A percentile compares a stretch with the other conserved stretches of the same genome.
Conservation (phyloP, 129 eudicot species). For the Flaveria brownii region DNA sequence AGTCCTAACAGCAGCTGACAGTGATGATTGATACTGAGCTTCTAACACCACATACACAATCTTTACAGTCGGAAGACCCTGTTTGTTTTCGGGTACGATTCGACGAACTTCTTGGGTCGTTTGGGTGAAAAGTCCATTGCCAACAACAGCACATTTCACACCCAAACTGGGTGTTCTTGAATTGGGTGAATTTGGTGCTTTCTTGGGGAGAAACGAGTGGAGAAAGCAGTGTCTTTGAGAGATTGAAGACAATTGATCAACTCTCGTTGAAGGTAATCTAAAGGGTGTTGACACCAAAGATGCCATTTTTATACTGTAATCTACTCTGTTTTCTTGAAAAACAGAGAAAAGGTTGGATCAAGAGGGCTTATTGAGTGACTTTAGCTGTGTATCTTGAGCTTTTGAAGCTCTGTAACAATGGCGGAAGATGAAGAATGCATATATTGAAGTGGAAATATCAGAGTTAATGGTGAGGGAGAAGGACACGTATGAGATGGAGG, state of each 20-base stretch:
- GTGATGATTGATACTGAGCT: conserved; percentile 94
- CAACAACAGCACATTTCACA: conserved; percentile 78
- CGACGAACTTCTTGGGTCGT: conserved; percentile 85
- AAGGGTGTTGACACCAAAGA: conserved; percentile 85
- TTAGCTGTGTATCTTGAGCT: background rate
- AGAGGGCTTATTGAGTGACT: background rate
- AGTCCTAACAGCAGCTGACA: conserved; percentile 73
- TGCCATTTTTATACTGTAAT: conserved; percentile 44
- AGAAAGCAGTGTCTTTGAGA: conserved; percentile 74
- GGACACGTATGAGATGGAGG: conserved; percentile 62
- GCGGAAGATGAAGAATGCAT: background rate
- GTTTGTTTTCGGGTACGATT: conserved; percentile 68
- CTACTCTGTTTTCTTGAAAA: conserved; percentile 40
- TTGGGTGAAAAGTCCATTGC: conserved; percentile 96
- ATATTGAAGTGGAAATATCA: conserved; percentile 28
- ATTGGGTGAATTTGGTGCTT: conserved; percentile 30
- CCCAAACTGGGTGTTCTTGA: conserved; percentile 51
- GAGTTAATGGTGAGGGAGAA: conserved; percentile 57
- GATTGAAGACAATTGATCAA: conserved; percentile 63
- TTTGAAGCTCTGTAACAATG: conserved; percentile 24
- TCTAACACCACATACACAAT: conserved; percentile 95
- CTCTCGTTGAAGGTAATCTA: conserved; percentile 62
- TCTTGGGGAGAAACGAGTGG: conserved; percentile 80
- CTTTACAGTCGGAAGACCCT: conserved; percentile 74
- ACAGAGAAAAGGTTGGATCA: conserved; percentile 20